phyloP scores from a whole-genome alignment of 2,329 filamentous ascomycete species.

The Fusarium sp. region DNA sequence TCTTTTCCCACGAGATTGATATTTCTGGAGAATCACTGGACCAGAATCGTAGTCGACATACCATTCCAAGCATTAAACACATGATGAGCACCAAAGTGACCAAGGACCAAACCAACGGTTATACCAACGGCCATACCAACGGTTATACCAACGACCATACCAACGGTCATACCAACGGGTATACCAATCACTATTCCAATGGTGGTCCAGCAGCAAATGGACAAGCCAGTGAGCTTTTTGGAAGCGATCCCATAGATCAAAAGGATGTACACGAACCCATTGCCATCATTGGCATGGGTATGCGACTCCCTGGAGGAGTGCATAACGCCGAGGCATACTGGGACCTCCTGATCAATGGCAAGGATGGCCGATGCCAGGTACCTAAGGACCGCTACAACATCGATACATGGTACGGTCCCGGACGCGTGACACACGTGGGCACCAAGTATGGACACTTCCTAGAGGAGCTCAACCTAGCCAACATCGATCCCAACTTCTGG shows the following conservation, averaged over 20 bases:
- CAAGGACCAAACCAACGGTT: not conserved
- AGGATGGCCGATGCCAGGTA: constrained; percentile 7
- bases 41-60: constrained; percentile 2
- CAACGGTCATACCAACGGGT: not conserved
- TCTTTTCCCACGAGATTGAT: not conserved
- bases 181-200: constrained; percentile 6
- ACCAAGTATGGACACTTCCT: constrained; percentile 15
- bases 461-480: constrained; percentile 16
- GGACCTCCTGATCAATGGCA: constrained; percentile 3
- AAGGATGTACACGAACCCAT: constrained; percentile 4
- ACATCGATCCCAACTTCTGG: constrained; percentile 14
- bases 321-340: constrained; percentile 7
- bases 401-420: constrained; percentile 13
- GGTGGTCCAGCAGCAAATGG: not conserved
- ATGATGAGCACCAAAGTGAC: constrained; percentile 1
- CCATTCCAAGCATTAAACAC: not conserved
- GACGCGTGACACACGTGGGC: constrained; percentile 11
- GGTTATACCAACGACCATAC: too few relatives aligned
- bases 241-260: not conserved
- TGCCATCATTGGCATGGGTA: constrained; percentile 12
- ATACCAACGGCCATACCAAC: too few relatives aligned
- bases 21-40: not conserved
- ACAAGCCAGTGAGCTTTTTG: not conserved
- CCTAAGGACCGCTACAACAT: constrained; percentile 7
- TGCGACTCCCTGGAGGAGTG: constrained; percentile 6